Conservation (phyloP, 306 rosid species). For the Acacia melanoxylon region DNA sequence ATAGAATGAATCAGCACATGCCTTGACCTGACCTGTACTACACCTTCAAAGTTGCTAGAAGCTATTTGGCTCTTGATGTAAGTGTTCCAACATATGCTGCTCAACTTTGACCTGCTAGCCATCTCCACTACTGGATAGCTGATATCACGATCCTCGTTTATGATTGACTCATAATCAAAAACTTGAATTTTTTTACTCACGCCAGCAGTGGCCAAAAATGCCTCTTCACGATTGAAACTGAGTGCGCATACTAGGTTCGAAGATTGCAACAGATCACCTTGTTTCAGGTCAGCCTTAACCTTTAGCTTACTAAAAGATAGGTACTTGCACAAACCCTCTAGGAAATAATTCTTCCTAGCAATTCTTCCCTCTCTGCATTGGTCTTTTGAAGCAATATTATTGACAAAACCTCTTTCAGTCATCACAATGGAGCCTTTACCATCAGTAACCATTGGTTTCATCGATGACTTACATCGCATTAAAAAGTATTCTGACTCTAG, state of each 20-base stretch:
- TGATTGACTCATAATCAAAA: slow-evolving; percentile 70
- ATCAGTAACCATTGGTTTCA: slow-evolving; percentile 48
- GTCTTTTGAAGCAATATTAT: slow-evolving; percentile 59
- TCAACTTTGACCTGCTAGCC: slow-evolving; percentile 79
- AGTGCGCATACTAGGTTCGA: slow-evolving; percentile 87
- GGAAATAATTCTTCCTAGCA: slow-evolving; percentile 87
- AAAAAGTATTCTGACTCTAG: slow-evolving; percentile 80
- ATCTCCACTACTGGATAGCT: slow-evolving; percentile 96
- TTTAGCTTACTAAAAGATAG: slow-evolving; percentile 71
- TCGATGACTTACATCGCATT: slow-evolving; percentile 69
- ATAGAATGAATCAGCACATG: background rate
- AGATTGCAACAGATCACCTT: slow-evolving; percentile 94
- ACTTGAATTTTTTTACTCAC: slow-evolving; percentile 89
- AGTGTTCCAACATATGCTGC: slow-evolving; percentile 93
- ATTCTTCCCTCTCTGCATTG: slow-evolving; percentile 51
- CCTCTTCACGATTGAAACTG: slow-evolving; percentile 88
- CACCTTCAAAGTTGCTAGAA: slow-evolving; percentile 97
- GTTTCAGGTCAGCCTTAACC: slow-evolving; percentile 91
- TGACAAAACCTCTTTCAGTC: slow-evolving; percentile 68
- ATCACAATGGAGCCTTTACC: slow-evolving; percentile 63
- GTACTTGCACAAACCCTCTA: slow-evolving; percentile 92
- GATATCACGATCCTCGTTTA: slow-evolving; percentile 82
- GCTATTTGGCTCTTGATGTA: slow-evolving; percentile 97
- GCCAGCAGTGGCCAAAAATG: slow-evolving; percentile 89
- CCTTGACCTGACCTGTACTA: slow-evolving; percentile 73